Base-by-base conservation (phyloP, 768 basidiomycete species). In the Mycena floridula region DNA sequence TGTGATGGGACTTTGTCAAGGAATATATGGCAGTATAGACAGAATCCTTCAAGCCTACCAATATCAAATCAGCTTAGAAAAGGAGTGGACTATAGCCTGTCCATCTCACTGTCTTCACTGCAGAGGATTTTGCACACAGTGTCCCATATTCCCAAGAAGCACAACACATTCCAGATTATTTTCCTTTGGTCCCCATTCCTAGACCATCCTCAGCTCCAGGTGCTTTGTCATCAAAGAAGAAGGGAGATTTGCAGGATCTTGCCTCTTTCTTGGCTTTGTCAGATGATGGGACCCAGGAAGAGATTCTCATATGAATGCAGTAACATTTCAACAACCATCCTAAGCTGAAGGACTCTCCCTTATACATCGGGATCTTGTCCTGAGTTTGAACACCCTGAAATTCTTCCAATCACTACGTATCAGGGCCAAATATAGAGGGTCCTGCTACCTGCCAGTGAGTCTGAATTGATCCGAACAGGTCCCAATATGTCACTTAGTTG, bases 181-280 rank as follows among this genome's bases (percentile, higher is more conserved):
- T 47, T 38, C 54, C 52, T 23, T 11, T 9, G 28, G 28, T 9
- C 9, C 28, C 28, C 9, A 16, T 9, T 9, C 9, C 28, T 30
- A 9, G 28, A 9, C 9, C 9, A 9, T 9, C 28, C 9, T 30
- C 28, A 9, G 9, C 28, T 9, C 28, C 9, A 9, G 16, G 82
- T 38, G 59, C 76, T 21, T 69, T 84, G 24, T 70, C 67, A 47
- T 54, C 73, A n/a, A 85, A 85, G 63, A 85, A 82, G 64, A 85
- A 85, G 59, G 67, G 67, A 3, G 83, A 85, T 18, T 72, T 86
- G 3, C 81, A 74, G 52, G 73, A 76, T 45, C 76, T 85, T 27
- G 80, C 83, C 2, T 2, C 49, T 5, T 76, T 79, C 5, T 70
- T 86, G 20, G 56, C 59, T 0, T 59, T 83, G 46, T 72, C 67